Conservation (phyloP, 2,329 filamentous ascomycete species). For the Aspergillus ruber region DNA sequence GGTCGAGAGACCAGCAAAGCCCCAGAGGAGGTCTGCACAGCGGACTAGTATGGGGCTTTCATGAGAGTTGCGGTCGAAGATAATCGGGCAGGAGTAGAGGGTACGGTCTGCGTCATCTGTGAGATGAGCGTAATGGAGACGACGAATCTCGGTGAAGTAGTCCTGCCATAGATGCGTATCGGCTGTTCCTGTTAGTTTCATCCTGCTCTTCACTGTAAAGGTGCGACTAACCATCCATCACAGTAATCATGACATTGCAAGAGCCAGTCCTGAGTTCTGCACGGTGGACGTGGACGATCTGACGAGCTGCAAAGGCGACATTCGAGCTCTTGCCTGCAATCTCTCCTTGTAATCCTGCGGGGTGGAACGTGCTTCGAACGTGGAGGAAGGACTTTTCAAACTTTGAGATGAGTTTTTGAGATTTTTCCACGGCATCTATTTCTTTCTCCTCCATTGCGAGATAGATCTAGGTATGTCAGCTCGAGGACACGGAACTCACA, state of each 20-base stretch:
- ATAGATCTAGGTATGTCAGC: slow-evolving; percentile 50
- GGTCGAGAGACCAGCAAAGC: slow-evolving; percentile 63
- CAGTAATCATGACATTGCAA: slow-evolving; percentile 61
- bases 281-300: slow-evolving; percentile 18
- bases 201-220: neutral
- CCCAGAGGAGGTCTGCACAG: slow-evolving; percentile 67
- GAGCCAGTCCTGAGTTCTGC: slow-evolving; percentile 22
- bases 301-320: slow-evolving; percentile 58
- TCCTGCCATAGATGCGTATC: slow-evolving; percentile 60
- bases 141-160: slow-evolving; percentile 61
- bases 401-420: slow-evolving; percentile 53
- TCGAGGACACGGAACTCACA: too few species aligned
- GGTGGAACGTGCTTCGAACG: slow-evolving; percentile 63
- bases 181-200: slow-evolving; percentile 11
- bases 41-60: slow-evolving; percentile 61
- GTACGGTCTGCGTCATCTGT: slow-evolving; percentile 42
- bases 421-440: slow-evolving; percentile 55
- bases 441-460: slow-evolving; percentile 69
- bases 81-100: slow-evolving; percentile 63
- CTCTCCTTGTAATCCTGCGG: slow-evolving; percentile 59
- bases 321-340: slow-evolving; percentile 71
- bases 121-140: slow-evolving; percentile 52
- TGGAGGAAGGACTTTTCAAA: slow-evolving; percentile 60
- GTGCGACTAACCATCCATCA: slow-evolving; percentile 59
- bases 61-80: slow-evolving; percentile 69